phyloP scores from a whole-genome alignment of 306 rosid species.

The Inga laurina region DNA sequence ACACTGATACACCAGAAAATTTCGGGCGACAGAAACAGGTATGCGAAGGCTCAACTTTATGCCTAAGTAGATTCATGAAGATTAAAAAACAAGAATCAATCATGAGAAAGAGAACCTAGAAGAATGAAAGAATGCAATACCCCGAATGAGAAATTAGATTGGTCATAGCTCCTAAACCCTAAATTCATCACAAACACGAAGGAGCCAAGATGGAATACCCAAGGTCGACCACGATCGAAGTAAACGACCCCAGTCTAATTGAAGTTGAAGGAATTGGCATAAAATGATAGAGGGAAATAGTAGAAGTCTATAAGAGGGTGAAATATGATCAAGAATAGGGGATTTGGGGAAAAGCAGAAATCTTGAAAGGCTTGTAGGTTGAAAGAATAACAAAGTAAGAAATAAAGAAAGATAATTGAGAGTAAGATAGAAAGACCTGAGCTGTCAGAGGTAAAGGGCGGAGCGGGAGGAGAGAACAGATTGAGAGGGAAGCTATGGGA shows the following conservation, averaged over 20 bases:
- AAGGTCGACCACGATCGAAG: constrained; percentile 29
- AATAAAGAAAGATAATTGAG: not conserved
- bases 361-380: not conserved
- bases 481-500: not conserved
- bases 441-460: not conserved
- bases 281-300: not conserved
- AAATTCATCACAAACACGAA: constrained; percentile 38
- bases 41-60: not conserved
- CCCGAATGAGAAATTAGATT: not conserved
- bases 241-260: constrained; percentile 1
- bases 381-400: not conserved
- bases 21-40: not conserved
- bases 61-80: constrained; percentile 15
- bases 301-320: not conserved
- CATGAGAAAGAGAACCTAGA: constrained; percentile 24
- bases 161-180: constrained; percentile 31
- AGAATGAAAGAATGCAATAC: constrained; percentile 6
- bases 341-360: not conserved
- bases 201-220: constrained; percentile 34
- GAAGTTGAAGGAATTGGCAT: constrained; percentile 2
- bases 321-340: not conserved
- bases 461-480: not conserved
- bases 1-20: not conserved
- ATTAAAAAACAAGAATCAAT: constrained; percentile 6
- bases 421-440: constrained; percentile 20